Base-by-base conservation (phyloP, 805 yeast genomes). In the Yarrowia divulgata region DNA sequence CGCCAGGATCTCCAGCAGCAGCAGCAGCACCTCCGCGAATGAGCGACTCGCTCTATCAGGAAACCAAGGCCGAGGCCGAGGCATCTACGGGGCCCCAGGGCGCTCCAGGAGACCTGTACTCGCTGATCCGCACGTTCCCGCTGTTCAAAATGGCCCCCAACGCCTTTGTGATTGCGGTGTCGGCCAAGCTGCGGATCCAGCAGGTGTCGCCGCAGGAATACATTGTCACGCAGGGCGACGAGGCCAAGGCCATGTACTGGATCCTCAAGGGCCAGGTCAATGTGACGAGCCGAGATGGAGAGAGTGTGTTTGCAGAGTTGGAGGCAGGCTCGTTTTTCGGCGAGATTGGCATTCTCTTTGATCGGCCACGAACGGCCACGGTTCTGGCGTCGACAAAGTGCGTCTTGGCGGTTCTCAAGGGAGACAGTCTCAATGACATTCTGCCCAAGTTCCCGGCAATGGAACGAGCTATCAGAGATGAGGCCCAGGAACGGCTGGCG, bases 201-300 rank as follows among this genome's bases (percentile, higher is more conserved):
- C 89, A 86, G 69, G 86, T 82, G 71, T 87, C 85, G 70, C 88
- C 93, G 0, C 91, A 88, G 73, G 90, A 87, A 71, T 87, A 85
- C 75, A 87, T 90, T 45, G 87, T 90, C 54, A 86, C 86, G 70
- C 85, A 83, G 72, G 93, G 94, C 1, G 93, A 89, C 72, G 89
- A 88, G 0, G 87, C 92, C 1, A 85, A 84, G 72, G 85, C 93
- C 23, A 89, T 90, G 91, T 90, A 89, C 74, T 89, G 94, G 93
- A 87, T 90, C 46, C 77, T 90, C 16, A 85, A 89, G 73, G 95
- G 95, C 2, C 83, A 88, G 0, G 94, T 90, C 2, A 86, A 87
- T n/a, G 91, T 90, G 13, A 86, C 92, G 0, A 87, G 91, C 14
- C 84, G 90, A 0, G 95, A 90, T 75, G 93, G 92, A 37, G 94